phyloP scores from a whole-genome alignment of 805 yeast species.

The Saccharomycopsis sp. region DNA sequence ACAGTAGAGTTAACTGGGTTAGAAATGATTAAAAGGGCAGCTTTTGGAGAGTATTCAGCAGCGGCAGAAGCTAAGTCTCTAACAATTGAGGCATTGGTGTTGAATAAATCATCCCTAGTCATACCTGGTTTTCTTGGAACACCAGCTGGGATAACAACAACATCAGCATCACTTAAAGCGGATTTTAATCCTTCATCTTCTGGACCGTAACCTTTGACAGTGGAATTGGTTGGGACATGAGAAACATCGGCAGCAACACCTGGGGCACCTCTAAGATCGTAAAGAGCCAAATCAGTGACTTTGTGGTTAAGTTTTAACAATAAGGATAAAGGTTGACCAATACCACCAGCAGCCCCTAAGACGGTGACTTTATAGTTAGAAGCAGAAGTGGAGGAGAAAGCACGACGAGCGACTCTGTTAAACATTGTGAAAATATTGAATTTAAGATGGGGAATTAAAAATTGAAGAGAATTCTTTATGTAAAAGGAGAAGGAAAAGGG shows the following conservation, averaged over 20 bases:
- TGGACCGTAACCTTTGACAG: slow-evolving; percentile 53
- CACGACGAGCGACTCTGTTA: slow-evolving; percentile 18
- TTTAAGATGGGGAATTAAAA: neutral
- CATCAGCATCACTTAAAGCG: slow-evolving; percentile 72
- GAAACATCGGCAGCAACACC: slow-evolving; percentile 78
- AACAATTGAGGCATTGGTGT: slow-evolving; percentile 75
- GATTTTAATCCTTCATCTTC: slow-evolving; percentile 53
- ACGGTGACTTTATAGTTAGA: slow-evolving; percentile 71
- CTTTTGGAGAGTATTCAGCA: slow-evolving; percentile 58
- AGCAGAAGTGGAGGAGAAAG: slow-evolving; percentile 55
- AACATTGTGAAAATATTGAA: slow-evolving; percentile 10
- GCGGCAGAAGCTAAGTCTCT: slow-evolving; percentile 63
- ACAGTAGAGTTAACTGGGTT: slow-evolving; percentile 82
- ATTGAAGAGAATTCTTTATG: neutral
- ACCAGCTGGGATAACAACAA: slow-evolving; percentile 85
- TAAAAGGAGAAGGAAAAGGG: too few relatives aligned
- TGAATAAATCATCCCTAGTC: slow-evolving; percentile 80
- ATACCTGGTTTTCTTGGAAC: slow-evolving; percentile 86
- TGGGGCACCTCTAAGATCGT: slow-evolving; percentile 66
- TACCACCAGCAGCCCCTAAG: slow-evolving; percentile 81
- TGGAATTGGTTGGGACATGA: slow-evolving; percentile 68
- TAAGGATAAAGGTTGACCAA: slow-evolving; percentile 61
- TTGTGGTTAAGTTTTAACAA: slow-evolving; percentile 62
- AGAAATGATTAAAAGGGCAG: slow-evolving; percentile 57
- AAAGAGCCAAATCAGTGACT: slow-evolving; percentile 58